Evolutionary conservation across 371 early-diverging fungal species (phyloP), one percentile per base, ranked within the genome.

Genomic region (Syncephalastrum contaminatum): DNA sequence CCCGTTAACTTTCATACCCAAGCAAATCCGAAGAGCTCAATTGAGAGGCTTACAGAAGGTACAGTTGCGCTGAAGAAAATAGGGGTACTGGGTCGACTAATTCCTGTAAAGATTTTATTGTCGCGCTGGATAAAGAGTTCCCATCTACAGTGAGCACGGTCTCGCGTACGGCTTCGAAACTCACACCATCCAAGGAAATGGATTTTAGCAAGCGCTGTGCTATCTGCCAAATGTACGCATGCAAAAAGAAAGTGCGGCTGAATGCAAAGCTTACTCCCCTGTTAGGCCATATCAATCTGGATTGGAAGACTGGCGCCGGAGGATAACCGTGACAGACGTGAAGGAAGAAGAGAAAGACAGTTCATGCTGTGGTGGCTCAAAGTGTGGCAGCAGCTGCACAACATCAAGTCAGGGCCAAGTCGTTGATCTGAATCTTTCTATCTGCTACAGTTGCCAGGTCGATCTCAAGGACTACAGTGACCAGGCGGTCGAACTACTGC

Each of bases 101-200:
- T 8, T 10, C 13, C 12, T 21, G 7, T 40, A 6, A 59, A 72
- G 88, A 88, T 1, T 94, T 96, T 57, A 87, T 95, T 45, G 75
- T 82, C 0, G 83, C 86, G 0, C 76, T 96, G 25, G 92, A 92
- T 56, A 72, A 77, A 12, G 94, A 88, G 52, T 96, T 92, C 57
- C 88, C 93, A 0, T 90, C 94, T 4, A 95, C 95, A 1, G 91
- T 89, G 10, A 83, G 88, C 42, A 95, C 95, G 0, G 87, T 96
- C 4, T 83, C 87, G 25, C 78, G 93, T 40, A 96, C 96, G 0
- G 89, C 88, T 19, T 80, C 81, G 21, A 95, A 94, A 60, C 64
- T 95, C 25, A 76, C 77, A 18, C 77, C 81, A 15, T 66, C 76
- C 2, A 72, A 63, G 7, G 68, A 69, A 21, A 64, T 73, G 49